A percentile compares a stretch with the other conserved stretches of the same genome.
These are phyloP conservation scores for Erucastrum elatum DNA, from an alignment of 345 rosid genomes.

Conservation along the genomic window DNA sequence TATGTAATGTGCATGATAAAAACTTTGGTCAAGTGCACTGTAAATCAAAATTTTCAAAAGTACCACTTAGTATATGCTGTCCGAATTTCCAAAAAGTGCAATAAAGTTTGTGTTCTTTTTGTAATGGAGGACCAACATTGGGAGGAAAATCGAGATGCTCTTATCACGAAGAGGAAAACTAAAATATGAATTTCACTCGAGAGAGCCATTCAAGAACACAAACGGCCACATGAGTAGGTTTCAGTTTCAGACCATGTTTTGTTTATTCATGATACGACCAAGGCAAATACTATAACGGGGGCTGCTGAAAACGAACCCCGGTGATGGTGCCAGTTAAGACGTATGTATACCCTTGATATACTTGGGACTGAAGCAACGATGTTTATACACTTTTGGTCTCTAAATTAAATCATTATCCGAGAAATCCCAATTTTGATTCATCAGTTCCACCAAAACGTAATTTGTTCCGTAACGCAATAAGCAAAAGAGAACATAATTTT, in stretches of 20 bases:
- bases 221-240: slow-evolving; percentile 17
- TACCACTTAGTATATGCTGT: background rate
- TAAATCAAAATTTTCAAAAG: no score
- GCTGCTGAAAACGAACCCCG: background rate
- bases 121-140: background rate
- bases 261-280: background rate
- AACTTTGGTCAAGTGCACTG: no score
- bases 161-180: background rate
- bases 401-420: background rate
- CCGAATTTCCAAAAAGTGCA: background rate
- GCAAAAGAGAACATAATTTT: slow-evolving; percentile 2
- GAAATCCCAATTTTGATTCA: background rate
- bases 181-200: background rate
- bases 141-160: background rate
- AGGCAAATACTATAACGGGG: no score
- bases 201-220: slow-evolving; percentile 22
- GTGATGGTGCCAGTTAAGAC: background rate
- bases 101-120: background rate
- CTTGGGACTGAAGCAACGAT: background rate
- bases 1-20: no score
- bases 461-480: background rate
- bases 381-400: background rate
- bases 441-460: background rate
- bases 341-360: background rate
- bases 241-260: background rate